Conservation (phyloP, 1,284 basidiomycete species). For the Sporisorium sorghi region DNA sequence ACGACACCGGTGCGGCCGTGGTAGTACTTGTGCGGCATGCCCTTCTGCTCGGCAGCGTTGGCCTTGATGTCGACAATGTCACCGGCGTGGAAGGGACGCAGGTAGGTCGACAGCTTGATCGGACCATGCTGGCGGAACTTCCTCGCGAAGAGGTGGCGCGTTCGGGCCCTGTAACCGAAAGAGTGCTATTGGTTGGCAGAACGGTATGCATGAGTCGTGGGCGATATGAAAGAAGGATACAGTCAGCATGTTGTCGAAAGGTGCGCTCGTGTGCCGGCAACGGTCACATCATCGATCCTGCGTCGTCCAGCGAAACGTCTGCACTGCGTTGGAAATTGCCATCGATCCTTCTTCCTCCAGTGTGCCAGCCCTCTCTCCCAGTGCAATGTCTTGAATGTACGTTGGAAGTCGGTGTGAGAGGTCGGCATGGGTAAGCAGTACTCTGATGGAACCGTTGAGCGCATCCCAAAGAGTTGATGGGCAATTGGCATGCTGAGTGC, state of each 20-base stretch:
- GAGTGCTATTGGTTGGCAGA: conserved; percentile 80
- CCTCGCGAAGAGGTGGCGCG: conserved; percentile 91
- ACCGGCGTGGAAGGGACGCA: conserved; percentile 91
- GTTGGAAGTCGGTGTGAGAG: neutral
- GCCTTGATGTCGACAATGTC: conserved; percentile 99
- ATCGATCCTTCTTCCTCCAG: neutral
- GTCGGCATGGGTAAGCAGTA: too few species aligned
- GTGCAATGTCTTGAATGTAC: too few species aligned
- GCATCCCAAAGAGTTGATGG: neutral
- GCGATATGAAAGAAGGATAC: neutral
- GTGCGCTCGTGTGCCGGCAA: neutral
- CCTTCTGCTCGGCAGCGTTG: conserved; percentile 98
- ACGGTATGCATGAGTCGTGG: neutral
- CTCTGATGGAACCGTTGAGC: neutral
- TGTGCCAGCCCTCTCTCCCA: too few species aligned
- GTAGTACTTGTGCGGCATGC: conserved; percentile 93
- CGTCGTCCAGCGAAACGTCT: conserved; percentile 6
- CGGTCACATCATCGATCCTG: conserved; percentile 19
- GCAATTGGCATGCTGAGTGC: neutral
- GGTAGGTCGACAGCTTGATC: conserved; percentile 90
- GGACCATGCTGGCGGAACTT: conserved; percentile 83
- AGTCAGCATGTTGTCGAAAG: conserved; percentile 16
- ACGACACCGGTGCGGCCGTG: conserved; percentile 92
- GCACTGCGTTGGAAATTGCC: neutral
- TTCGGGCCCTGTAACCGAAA: conserved; percentile 99